phyloP scores from a whole-genome alignment of 768 basidiomycete species.

The Tylopilus intermedius region DNA sequence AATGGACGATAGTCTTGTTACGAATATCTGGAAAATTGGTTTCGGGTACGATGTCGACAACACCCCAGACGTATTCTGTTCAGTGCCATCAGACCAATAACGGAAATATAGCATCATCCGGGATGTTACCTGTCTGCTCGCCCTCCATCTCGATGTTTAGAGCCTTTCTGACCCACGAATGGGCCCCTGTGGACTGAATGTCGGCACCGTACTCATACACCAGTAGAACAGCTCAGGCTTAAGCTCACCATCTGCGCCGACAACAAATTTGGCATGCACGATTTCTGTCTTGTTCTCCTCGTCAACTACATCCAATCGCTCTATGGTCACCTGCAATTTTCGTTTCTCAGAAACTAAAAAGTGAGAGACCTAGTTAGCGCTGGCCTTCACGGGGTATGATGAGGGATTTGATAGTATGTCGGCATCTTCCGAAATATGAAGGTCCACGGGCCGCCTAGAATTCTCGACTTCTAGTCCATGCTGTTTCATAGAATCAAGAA shows the following conservation, averaged over 20 bases:
- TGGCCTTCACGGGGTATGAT: slow-evolving; percentile 31
- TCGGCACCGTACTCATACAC: neutral
- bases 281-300: slow-evolving; percentile 30
- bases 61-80: slow-evolving; percentile 77
- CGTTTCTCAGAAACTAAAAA: neutral
- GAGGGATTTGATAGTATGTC: slow-evolving; percentile 31
- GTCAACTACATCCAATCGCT: slow-evolving; percentile 21
- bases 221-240: too few relatives aligned
- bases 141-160: slow-evolving; percentile 44
- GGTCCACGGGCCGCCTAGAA: slow-evolving; percentile 27
- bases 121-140: slow-evolving; percentile 39
- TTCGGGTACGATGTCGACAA: slow-evolving; percentile 64
- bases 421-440: slow-evolving; percentile 34
- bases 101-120: neutral
- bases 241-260: slow-evolving; percentile 33
- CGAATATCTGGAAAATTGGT: slow-evolving; percentile 78
- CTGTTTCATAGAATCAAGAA: slow-evolving; percentile 36
- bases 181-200: slow-evolving; percentile 30
- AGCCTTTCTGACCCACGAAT: slow-evolving; percentile 44
- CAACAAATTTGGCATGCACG: slow-evolving; percentile 32
- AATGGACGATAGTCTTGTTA: slow-evolving; percentile 61
- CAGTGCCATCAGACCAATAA: neutral
- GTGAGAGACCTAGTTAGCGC: neutral
- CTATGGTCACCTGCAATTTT: slow-evolving; percentile 19
- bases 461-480: slow-evolving; percentile 34